A percentile compares a stretch with the other conserved stretches of the same genome.
These are phyloP conservation scores for Paramecium pentaurelia DNA, from an alignment of 73 alveolate genomes.

Conservation along the genomic window DNA sequence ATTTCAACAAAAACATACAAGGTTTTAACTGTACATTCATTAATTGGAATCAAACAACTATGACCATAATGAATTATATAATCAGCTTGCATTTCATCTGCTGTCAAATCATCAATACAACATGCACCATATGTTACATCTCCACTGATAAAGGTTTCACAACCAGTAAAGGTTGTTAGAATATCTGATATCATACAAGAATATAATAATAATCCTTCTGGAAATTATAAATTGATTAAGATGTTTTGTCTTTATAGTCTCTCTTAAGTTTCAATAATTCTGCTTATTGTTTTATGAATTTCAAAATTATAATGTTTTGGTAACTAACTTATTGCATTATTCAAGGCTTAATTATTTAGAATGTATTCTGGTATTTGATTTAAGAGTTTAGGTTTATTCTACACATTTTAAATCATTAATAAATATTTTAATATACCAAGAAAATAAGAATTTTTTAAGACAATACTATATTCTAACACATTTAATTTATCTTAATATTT, in stretches of 20 bases:
- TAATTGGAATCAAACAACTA: slow-evolving; percentile 90
- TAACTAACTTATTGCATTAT: slow-evolving; percentile 75
- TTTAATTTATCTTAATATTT: neutral
- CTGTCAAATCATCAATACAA: slow-evolving; percentile 98
- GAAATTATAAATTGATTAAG: slow-evolving; percentile 92
- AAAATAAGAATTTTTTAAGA: neutral
- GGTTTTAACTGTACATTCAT: slow-evolving; percentile 77
- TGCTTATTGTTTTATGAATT: slow-evolving; percentile 89
- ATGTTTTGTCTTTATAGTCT: slow-evolving; percentile 60
- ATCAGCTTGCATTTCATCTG: slow-evolving; percentile 91
- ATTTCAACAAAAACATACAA: slow-evolving; percentile 96
- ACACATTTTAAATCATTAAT: neutral
- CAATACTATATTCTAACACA: neutral
- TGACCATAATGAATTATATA: slow-evolving; percentile 98
- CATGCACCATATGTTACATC: slow-evolving; percentile 99
- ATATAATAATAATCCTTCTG: slow-evolving; percentile 97
- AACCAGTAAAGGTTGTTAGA: slow-evolving; percentile 69
- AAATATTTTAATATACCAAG: neutral
- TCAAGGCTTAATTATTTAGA: slow-evolving; percentile 52
- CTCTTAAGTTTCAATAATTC: slow-evolving; percentile 80
- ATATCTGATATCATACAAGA: slow-evolving; percentile 85
- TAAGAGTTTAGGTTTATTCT: neutral
- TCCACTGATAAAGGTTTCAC: slow-evolving; percentile 89
- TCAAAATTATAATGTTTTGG: slow-evolving; percentile 95
- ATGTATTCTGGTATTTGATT: slow-evolving; percentile 65